Conservation (phyloP, 805 yeast genomes). For the Saturnispora diversa region DNA sequence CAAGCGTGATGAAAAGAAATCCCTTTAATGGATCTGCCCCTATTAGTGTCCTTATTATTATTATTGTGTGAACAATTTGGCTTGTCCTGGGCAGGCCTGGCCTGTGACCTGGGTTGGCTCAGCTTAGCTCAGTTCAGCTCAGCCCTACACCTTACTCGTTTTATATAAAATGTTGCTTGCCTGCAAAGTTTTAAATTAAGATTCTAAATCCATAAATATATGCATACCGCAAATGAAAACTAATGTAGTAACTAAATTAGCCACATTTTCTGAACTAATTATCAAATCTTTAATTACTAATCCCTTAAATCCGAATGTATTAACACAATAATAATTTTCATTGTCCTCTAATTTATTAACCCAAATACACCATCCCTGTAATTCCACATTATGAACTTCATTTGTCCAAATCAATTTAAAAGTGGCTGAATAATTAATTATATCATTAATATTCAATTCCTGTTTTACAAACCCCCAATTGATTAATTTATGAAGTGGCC, state of each 20-base stretch:
- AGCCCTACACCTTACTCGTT: no score
- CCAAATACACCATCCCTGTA: constrained; percentile 5
- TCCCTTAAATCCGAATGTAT: constrained; percentile 6
- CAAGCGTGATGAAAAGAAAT: constrained; percentile 12
- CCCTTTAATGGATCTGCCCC: neutral
- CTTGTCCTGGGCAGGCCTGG: no score
- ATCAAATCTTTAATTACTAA: constrained; percentile 7
- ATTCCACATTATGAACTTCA: neutral
- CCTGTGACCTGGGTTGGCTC: no score
- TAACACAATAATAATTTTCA: constrained; percentile 6
- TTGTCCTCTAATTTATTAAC: constrained; percentile 9
- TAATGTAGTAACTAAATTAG: constrained; percentile 6
- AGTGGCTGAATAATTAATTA: neutral
- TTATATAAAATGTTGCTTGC: no score
- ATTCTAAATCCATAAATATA: constrained; percentile 4
- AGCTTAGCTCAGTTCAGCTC: no score
- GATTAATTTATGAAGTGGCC: constrained; percentile 5
- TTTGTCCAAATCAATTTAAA: constrained; percentile 5
- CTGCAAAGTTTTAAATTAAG: no score
- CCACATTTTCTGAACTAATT: constrained; percentile 4
- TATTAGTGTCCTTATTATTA: no score
- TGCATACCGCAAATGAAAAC: constrained; percentile 8
- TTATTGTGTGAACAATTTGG: no score
- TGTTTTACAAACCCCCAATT: constrained; percentile 2
- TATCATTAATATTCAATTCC: neutral